These are phyloP conservation scores for Aurinia saxatilis DNA, from an alignment of 345 rosid genomes.

Conservation along the genomic window DNA sequence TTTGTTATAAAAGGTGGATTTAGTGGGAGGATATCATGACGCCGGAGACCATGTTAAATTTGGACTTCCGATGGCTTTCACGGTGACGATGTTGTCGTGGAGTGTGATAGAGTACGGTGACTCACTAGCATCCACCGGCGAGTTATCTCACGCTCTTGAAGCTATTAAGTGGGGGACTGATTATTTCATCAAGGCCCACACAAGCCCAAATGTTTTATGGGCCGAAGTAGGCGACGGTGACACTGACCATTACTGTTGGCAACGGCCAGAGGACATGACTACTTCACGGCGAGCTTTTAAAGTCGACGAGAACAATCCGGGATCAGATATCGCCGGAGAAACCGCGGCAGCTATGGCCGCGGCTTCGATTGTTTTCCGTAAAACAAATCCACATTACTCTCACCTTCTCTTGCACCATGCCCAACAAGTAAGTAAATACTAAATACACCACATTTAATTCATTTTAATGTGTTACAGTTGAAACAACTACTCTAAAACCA, in stretches of 20 bases:
- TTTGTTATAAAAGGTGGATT: slow-evolving; percentile 54
- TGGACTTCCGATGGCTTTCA: slow-evolving; percentile 95
- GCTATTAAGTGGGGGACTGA: slow-evolving; percentile 97
- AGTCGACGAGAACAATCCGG: slow-evolving; percentile 79
- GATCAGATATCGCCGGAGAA: slow-evolving; percentile 92
- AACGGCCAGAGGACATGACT: slow-evolving; percentile 97
- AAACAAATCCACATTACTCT: slow-evolving; percentile 74
- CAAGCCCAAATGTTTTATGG: slow-evolving; percentile 79
- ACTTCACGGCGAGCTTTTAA: slow-evolving; percentile 83
- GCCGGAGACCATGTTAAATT: slow-evolving; percentile 97
- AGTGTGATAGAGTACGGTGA: slow-evolving; percentile 61
- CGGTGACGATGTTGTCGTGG: slow-evolving; percentile 93
- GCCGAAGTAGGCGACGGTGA: slow-evolving; percentile 94
- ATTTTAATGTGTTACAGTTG: slow-evolving; percentile 14
- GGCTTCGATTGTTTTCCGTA: slow-evolving; percentile 72
- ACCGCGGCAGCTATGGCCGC: slow-evolving; percentile 96
- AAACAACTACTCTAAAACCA: neutral
- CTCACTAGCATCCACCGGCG: slow-evolving; percentile 59
- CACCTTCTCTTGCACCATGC: slow-evolving; percentile 91
- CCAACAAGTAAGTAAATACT: slow-evolving; percentile 40
- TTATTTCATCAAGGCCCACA: slow-evolving; percentile 87
- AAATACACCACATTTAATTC: neutral
- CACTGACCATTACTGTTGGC: slow-evolving; percentile 98
- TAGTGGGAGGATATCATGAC: slow-evolving; percentile 95
- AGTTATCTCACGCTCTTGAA: slow-evolving; percentile 65